Evolutionary conservation across 2,329 filamentous ascomycete species (phyloP), one percentile per base, ranked within the genome.

Genomic region (Talaromyces verruculosus): DNA sequence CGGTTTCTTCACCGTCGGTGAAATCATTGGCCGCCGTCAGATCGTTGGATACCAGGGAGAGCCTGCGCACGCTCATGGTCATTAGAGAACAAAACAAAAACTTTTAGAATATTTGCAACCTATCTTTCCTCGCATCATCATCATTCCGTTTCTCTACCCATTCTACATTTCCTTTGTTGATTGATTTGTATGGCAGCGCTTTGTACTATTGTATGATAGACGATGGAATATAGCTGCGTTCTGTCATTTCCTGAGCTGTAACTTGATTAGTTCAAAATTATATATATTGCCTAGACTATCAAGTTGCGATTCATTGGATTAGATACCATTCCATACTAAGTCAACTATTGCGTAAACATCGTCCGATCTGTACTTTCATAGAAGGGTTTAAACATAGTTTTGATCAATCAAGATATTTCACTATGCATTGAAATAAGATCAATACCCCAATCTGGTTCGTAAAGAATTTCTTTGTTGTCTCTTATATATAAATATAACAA

Each of bases 11-110:
- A 96, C 93, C 68, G 88, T 98, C 64, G 95, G 95, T 71, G 93
- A 98, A 86, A 98, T 99, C 80, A 89, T 99, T 75, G 95, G 95
- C 75, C 88, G 93, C 76, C 88, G 95, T 84, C 98, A 99, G 90
- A 80, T 99, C 73, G 85, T 99, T 73, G 95, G 95, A 70, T 99
- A 99, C 86, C 87, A 86, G 80, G 91, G 91, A 77, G 87, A 91
- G 78, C 76, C 78, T 70, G 79, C 79, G 69, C 85, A 84, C 72
- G 75, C 71, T 47, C 76, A 80, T 69, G 71, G 69, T 68, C 75
- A 78, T 75, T 77, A 78, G 62, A 64, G 22, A 64, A 58, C 10
- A 58, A 47, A 15, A 57, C 59, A 39, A 66, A 41, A 58, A 43
- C 19, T 35, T 66, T 63, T 66, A 63, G 62, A 64, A 57, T 64